Conservation (phyloP, 257 asterid species). For the Misopates orontium region DNA sequence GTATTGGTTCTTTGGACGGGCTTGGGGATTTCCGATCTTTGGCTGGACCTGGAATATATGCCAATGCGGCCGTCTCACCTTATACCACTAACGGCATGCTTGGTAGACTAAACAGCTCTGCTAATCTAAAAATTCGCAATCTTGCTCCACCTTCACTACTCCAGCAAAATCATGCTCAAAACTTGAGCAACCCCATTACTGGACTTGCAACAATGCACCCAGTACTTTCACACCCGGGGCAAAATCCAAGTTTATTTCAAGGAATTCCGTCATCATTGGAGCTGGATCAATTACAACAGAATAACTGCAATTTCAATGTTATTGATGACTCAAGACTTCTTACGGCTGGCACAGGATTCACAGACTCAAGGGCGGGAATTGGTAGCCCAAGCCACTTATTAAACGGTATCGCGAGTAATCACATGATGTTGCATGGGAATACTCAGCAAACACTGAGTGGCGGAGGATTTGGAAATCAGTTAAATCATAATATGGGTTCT, state of each 20-base stretch:
- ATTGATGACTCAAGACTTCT: constrained; percentile 51
- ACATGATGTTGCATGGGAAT: constrained; percentile 49
- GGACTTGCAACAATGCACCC: constrained; percentile 54
- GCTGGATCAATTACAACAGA: constrained; percentile 68
- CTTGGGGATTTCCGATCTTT: constrained; percentile 64
- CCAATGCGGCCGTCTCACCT: constrained; percentile 52
- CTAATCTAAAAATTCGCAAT: constrained; percentile 51
- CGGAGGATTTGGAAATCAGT: constrained; percentile 50
- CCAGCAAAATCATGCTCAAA: constrained; percentile 53
- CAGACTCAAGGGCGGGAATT: constrained; percentile 35
- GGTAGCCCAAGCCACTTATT: constrained; percentile 44
- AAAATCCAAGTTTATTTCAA: constrained; percentile 56
- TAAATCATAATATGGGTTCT: constrained; percentile 46
- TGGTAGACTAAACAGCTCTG: constrained; percentile 65
- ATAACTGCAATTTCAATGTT: constrained; percentile 37
- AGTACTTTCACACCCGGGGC: constrained; percentile 40
- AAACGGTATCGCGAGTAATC: constrained; percentile 34
- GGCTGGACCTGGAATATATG: constrained; percentile 60
- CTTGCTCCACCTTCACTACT: constrained; percentile 47
- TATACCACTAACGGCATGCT: constrained; percentile 60
- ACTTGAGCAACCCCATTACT: constrained; percentile 39
- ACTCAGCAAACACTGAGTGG: constrained; percentile 41
- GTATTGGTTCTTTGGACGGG: constrained; percentile 62
- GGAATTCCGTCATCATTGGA: constrained; percentile 70
- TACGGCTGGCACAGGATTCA: constrained; percentile 39